A percentile compares a stretch with the other conserved stretches of the same genome.
Conservation (phyloP, 345 rosid species). For the Corchorus olitorius region DNA sequence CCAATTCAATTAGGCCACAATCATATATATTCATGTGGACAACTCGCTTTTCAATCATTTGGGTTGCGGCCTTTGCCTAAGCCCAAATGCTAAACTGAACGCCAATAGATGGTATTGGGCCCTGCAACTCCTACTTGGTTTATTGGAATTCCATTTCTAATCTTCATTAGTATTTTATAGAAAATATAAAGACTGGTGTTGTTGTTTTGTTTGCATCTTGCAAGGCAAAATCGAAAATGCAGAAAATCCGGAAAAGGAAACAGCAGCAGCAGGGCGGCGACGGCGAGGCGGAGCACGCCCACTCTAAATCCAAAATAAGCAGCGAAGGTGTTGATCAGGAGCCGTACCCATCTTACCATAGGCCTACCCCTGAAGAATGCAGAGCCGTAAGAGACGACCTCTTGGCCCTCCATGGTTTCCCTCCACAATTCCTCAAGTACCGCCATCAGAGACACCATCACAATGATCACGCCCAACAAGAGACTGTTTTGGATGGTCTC, state of each 20-base stretch:
- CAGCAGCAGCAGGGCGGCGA: not conserved
- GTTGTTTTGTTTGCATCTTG: too few species aligned
- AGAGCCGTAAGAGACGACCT: conserved; percentile 54
- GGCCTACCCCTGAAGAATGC: conserved; percentile 60
- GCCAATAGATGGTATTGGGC: too few species aligned
- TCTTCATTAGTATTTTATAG: too few species aligned
- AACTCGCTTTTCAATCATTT: too few species aligned
- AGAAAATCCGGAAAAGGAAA: conserved; percentile 49
- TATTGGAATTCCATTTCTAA: too few species aligned
- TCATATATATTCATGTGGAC: too few species aligned
- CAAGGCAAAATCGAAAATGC: conserved; percentile 30
- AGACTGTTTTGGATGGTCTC: conserved; percentile 81
- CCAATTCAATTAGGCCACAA: too few species aligned
- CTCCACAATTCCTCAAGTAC: conserved; percentile 57
- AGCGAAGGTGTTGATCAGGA: conserved; percentile 18
- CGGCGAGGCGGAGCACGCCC: not conserved
- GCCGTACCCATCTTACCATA: conserved; percentile 47
- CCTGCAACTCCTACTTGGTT: too few species aligned
- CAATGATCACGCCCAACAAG: conserved; percentile 35
- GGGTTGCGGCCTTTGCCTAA: too few species aligned
- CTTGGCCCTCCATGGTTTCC: conserved; percentile 60
- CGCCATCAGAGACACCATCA: conserved; percentile 49
- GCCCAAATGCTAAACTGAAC: too few species aligned
- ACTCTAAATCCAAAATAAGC: conserved; percentile 23
- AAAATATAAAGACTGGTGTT: too few species aligned